A percentile compares a stretch with the other conserved stretches of the same genome.
Conservation (phyloP, 1,139 yeast species). For the Geotrichum fermentans region DNA sequence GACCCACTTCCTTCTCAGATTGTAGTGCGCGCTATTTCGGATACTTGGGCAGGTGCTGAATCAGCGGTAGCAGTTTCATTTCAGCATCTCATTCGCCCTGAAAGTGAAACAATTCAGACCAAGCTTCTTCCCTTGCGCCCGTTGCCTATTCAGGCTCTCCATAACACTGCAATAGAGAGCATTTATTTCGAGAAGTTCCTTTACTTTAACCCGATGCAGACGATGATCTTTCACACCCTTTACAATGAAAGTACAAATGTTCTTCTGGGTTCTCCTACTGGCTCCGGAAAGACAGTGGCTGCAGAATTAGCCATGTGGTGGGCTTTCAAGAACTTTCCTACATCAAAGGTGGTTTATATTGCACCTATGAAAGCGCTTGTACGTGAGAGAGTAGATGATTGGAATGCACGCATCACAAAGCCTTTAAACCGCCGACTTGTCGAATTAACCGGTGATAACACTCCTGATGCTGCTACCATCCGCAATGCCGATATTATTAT, state of each 20-base stretch:
- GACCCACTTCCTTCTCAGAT: slow-evolving; percentile 90
- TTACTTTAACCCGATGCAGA: slow-evolving; percentile 97
- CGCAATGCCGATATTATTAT: slow-evolving; percentile 85
- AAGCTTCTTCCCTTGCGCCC: slow-evolving; percentile 78
- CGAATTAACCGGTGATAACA: slow-evolving; percentile 93
- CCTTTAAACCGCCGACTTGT: slow-evolving; percentile 55
- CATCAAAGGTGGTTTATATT: slow-evolving; percentile 83
- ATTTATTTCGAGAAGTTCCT: slow-evolving; percentile 65
- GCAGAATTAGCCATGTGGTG: slow-evolving; percentile 98
- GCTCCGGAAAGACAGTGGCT: slow-evolving; percentile 96
- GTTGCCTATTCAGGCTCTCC: slow-evolving; percentile 75
- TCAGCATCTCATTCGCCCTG: slow-evolving; percentile 84
- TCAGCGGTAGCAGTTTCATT: slow-evolving; percentile 74
- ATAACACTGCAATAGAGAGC: slow-evolving; percentile 59
- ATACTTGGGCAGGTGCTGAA: slow-evolving; percentile 87
- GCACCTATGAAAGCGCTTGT: slow-evolving; percentile 99
- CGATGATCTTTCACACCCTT: slow-evolving; percentile 88
- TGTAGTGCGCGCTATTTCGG: slow-evolving; percentile 72
- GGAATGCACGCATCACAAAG: slow-evolving; percentile 66
- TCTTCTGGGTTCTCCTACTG: slow-evolving; percentile 96
- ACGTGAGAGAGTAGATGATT: slow-evolving; percentile 92
- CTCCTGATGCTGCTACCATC: slow-evolving; percentile 85
- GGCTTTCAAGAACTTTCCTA: slow-evolving; percentile 76
- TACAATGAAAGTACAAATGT: slow-evolving; percentile 76
- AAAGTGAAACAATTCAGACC: slow-evolving; percentile 80